Conservation (phyloP, 169 alveolate genomes). For the Amoebophrya sp. region DNA sequence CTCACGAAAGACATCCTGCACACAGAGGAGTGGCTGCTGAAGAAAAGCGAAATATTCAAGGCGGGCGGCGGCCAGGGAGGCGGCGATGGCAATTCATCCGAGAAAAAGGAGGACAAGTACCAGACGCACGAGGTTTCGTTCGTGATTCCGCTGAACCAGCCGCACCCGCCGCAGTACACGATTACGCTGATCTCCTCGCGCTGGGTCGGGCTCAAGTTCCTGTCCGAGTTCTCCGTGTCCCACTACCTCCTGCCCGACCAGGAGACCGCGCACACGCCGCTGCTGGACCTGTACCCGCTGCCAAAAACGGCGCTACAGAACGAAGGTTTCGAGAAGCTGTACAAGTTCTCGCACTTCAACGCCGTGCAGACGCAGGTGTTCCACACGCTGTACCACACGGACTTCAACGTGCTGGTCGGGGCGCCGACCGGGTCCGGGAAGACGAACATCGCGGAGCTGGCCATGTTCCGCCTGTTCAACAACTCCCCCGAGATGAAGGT, state of each 20-base stretch:
- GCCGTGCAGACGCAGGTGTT: constrained; percentile 60
- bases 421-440: constrained; percentile 99
- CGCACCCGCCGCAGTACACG: constrained; percentile 31
- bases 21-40: constrained; percentile 26
- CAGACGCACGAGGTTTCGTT: constrained; percentile 21
- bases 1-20: constrained; percentile 27
- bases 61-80: no score
- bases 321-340: constrained; percentile 29
- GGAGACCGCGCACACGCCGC: constrained; percentile 36
- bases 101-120: not conserved
- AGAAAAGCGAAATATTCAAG: not conserved
- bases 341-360: constrained; percentile 39
- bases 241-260: constrained; percentile 30
- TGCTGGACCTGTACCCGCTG: constrained; percentile 37
- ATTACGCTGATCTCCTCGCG: constrained; percentile 29
- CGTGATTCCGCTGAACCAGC: constrained; percentile 35
- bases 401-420: constrained; percentile 90
- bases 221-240: constrained; percentile 17
- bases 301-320: constrained; percentile 37
- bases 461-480: constrained; percentile 75
- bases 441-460: constrained; percentile 90
- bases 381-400: constrained; percentile 83
- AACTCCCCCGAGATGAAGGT: constrained; percentile 63
- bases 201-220: constrained; percentile 33
- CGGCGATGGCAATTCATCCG: no score